Conservation (phyloP, 495 filamentous ascomycete species). For the Ramalina intermedia region DNA sequence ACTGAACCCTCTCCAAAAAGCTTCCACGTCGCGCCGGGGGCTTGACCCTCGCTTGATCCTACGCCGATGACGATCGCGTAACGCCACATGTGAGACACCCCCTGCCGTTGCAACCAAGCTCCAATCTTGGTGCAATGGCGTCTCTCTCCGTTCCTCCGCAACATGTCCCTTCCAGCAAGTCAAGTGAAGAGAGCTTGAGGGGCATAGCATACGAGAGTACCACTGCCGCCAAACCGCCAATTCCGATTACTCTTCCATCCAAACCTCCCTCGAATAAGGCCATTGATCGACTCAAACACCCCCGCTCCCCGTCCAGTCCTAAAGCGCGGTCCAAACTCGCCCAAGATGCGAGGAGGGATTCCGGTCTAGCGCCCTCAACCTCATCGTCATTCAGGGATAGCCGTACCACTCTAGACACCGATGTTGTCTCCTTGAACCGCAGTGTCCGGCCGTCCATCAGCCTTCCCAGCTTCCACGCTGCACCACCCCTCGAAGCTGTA, state of each 20-base stretch:
- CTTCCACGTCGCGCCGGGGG: too few relatives aligned
- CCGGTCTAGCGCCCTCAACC: constrained; percentile 33
- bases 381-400: constrained; percentile 21
- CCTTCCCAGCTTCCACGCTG: constrained; percentile 11
- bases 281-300: constrained; percentile 14
- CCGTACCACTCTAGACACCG: constrained; percentile 31
- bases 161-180: neutral
- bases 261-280: constrained; percentile 18
- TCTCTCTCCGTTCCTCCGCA: neutral
- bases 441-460: constrained; percentile 12
- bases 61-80: too few relatives aligned
- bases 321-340: constrained; percentile 5
- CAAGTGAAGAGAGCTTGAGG: constrained; percentile 23
- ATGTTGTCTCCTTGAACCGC: constrained; percentile 15
- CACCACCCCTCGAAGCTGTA: constrained; percentile 19
- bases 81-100: neutral
- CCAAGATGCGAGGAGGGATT: constrained; percentile 33
- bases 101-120: neutral
- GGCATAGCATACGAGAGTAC: constrained; percentile 43
- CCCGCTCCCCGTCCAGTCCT: constrained; percentile 3
- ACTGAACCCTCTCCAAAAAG: too few relatives aligned
- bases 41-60: too few relatives aligned
- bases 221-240: constrained; percentile 37
- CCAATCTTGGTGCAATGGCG: neutral
- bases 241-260: constrained; percentile 26